These are phyloP conservation scores for Geotrichum klebahnii DNA, from an alignment of 1,139 yeast species.

Conservation along the genomic window DNA sequence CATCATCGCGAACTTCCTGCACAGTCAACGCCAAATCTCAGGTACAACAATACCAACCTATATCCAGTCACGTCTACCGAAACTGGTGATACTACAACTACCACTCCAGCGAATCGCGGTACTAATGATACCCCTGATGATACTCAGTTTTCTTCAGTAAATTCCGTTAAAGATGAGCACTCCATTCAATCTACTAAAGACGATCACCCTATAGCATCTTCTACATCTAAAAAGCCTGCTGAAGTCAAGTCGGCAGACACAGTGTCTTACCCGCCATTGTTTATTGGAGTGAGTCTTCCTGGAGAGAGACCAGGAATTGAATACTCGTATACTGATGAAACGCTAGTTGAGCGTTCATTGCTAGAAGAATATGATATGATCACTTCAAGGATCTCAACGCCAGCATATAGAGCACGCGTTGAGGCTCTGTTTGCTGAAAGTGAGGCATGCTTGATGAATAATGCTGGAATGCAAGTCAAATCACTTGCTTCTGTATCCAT, in stretches of 20 bases:
- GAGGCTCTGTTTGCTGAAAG: constrained; percentile 31
- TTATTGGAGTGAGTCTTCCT: constrained; percentile 40
- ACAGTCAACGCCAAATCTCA: constrained; percentile 2
- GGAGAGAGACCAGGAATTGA: constrained; percentile 35
- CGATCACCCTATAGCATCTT: neutral
- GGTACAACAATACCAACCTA: constrained; percentile 3
- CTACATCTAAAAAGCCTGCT: neutral
- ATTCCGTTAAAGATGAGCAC: neutral
- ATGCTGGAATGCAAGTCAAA: constrained; percentile 1
- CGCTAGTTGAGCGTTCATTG: constrained; percentile 26
- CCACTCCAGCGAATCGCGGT: neutral
- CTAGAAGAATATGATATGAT: constrained; percentile 40
- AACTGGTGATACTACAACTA: neutral
- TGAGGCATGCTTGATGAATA: constrained; percentile 18
- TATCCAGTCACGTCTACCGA: neutral
- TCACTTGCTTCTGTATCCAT: neutral
- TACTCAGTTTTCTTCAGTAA: constrained; percentile 4
- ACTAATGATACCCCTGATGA: neutral
- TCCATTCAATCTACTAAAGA: neutral
- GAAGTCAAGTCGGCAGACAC: neutral
- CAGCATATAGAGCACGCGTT: constrained; percentile 34
- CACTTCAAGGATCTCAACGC: constrained; percentile 38
- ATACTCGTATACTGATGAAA: constrained; percentile 34
- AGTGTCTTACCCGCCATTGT: constrained; percentile 27
- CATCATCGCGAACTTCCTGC: neutral